Evolutionary conservation across 2,329 filamentous ascomycete species (phyloP), one percentile per base, ranked within the genome.

Genomic region (Fusarium pseudonygamai): DNA sequence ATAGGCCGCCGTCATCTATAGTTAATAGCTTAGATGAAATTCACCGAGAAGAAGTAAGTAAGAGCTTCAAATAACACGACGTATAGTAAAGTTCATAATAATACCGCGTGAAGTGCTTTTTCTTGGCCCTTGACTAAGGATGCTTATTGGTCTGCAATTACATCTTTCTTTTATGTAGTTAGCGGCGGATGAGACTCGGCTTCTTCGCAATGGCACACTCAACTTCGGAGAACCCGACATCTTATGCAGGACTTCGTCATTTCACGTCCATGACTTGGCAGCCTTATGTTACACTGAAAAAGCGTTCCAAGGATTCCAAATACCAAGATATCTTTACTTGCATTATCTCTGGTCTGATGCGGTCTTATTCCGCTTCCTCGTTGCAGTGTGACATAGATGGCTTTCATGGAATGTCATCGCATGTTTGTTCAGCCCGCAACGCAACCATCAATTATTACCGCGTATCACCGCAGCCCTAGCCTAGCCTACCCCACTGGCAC

Each of bases 321-420:
- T 28, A 9, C 5, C 7, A 18, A 18, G 5, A 13, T 5, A 5
- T 22, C 18, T 26, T 5, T 9, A 10, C 10, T 52, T 37, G 9
- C 13, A 1, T 32, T 4, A 11, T 34, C 5, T 20, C 13, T 26
- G 8, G 6, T 1, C 13, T 37, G 12, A 1, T 8, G 15, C 36
- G 52, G 52, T 14, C 5, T 30, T 6, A 20, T 55, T 55, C 36
- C 52, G 52, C 26, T 40, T n/a, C 15, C 3, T 24, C 7, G 26
- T 30, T 30, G 20, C 15, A 30, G 3, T 7, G 52, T 55, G 52
- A 55, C 26, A 42, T 55, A 14, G 36, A 55, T 42, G 36, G 52
- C 15, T 28, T 16, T 18, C 5, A 26, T 53, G 50, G 34, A 28
- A 37, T 37, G 34, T 37, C 50, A 53, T 37, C 4, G 18, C 32